Base-by-base conservation (phyloP, 1,284 basidiomycete species). In the Boletus albobrunnescens region DNA sequence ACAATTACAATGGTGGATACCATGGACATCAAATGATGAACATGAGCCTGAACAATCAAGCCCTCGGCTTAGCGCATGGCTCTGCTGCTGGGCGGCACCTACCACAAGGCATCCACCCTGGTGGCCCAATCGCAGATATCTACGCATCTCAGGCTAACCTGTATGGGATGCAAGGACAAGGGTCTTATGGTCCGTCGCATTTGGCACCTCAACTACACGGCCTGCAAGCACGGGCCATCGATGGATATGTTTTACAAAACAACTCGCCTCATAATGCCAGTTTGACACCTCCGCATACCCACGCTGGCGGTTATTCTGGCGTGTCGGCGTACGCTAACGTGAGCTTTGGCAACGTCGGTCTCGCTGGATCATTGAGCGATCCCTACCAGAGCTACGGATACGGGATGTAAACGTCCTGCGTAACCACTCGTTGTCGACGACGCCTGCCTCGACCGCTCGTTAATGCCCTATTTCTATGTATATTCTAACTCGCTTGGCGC, bases 381-480 rank as follows among this genome's bases (percentile, higher is more conserved):
- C 84, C 83, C 32, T 90, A 90, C 72, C 83, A 85, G 70, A 68
- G 74, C 55, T 90, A 85, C 60, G 84, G 80, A 50, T 90, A 90
- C 57, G 81, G 83, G 62, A 87, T 88, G 84, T 89, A 82, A 64
- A 47, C 42, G 30, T 42, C 42, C 47, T 54, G 52, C 49, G 55
- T 46, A 35, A 39, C 45, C 26, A 36, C 28, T 36, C 36, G 44
- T 40, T 50, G n/a, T 33, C 20, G 20, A 51, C 51, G 44, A 49
- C 39, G 22, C 8, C 23, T 33, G 36, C 36, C 28, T 47, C 51
- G 35, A 50, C 52, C 58, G 46, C 46, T 63, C 53, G 17, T 56
- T 69, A 67, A 68, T 68, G 56, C 48, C 52, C 44, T 64, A 57
- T 67, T 69, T 63, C 60, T 66, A 66, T 69, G 65, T 69, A 67